Evolutionary conservation across 2,329 filamentous ascomycete species (phyloP).

Genomic region (Colletotrichum australisinense): DNA sequence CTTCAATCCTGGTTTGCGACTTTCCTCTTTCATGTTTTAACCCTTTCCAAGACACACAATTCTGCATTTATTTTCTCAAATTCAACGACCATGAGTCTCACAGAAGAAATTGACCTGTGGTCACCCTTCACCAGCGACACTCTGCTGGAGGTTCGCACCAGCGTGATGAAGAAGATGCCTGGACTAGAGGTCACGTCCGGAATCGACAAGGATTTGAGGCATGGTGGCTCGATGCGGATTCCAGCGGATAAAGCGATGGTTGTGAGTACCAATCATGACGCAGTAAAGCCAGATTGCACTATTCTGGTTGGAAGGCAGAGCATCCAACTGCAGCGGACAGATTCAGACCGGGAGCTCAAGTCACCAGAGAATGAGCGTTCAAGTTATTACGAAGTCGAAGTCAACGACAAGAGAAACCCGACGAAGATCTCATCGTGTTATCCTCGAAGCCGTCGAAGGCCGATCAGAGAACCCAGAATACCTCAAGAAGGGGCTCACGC

Average conservation of each 20-base stretch:
- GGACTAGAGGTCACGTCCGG: slow-evolving; percentile 63
- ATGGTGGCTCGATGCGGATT: slow-evolving; percentile 65
- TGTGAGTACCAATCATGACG: slow-evolving; percentile 52
- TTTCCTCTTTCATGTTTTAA: not conserved
- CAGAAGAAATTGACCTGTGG: slow-evolving; percentile 48
- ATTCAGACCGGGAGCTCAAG: slow-evolving; percentile 69
- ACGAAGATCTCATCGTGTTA: slow-evolving; percentile 61
- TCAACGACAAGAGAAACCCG: slow-evolving; percentile 62
- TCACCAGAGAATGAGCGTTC: slow-evolving; percentile 69
- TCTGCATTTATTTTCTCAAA: not conserved
- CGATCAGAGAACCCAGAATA: slow-evolving; percentile 46
- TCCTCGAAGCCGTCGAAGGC: slow-evolving; percentile 59
- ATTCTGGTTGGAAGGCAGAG: slow-evolving; percentile 63
- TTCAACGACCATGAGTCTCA: slow-evolving; percentile 24
- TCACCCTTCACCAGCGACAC: slow-evolving; percentile 59
- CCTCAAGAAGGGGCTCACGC: slow-evolving; percentile 62
- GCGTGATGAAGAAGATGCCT: slow-evolving; percentile 65
- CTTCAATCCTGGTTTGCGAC: not conserved
- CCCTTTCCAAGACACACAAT: not conserved
- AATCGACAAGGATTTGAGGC: slow-evolving; percentile 64
- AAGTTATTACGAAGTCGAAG: too few relatives aligned
- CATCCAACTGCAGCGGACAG: slow-evolving; percentile 61
- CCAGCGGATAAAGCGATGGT: slow-evolving; percentile 73
- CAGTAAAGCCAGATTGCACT: slow-evolving; percentile 71
- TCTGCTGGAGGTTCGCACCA: slow-evolving; percentile 67